Percentiles rank a stretch among this genome's conserved stretches.
Evolutionary conservation across 139 green algal species (phyloP).

Genomic region (Picochlorum sp.): DNA sequence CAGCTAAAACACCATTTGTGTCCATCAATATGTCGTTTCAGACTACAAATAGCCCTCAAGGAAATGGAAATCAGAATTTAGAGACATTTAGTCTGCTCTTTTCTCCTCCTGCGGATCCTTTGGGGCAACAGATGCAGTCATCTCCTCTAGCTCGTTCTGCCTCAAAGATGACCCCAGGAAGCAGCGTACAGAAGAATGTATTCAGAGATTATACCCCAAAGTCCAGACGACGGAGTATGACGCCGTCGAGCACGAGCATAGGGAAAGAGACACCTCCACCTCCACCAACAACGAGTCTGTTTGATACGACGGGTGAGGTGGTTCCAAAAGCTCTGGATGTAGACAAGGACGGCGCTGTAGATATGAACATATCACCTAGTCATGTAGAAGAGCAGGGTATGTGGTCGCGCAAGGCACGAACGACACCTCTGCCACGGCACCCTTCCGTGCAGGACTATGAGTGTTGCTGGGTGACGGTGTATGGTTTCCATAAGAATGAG

Average conservation of each 20-base stretch:
- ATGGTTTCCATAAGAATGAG: conserved; percentile 31
- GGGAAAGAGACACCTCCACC: conserved; percentile 25
- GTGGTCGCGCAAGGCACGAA: too few species aligned
- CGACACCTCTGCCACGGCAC: conserved; percentile 6
- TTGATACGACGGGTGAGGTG: conserved; percentile 17
- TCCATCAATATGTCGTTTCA: conserved; percentile 6
- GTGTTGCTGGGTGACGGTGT: conserved; percentile 44
- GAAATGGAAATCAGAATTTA: background rate
- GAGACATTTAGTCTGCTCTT: conserved; percentile 28
- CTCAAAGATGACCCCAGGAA: background rate
- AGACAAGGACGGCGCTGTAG: background rate
- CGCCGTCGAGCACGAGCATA: conserved; percentile 28
- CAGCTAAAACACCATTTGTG: background rate
- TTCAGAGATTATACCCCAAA: conserved; percentile 14
- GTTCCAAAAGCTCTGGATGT: background rate
- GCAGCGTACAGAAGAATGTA: background rate
- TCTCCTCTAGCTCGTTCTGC: background rate
- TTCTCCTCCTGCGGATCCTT: conserved; percentile 15
- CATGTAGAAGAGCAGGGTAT: background rate
- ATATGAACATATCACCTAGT: conserved; percentile 2
- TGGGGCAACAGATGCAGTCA: conserved; percentile 1
- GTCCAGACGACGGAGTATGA: conserved; percentile 33
- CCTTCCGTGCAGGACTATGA: conserved; percentile 14
- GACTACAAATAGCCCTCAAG: conserved; percentile 1
- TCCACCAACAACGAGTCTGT: conserved; percentile 24